These are phyloP conservation scores for Colletotrichum sp. DNA, from an alignment of 2,329 filamentous ascomycete species.

Conservation along the genomic window DNA sequence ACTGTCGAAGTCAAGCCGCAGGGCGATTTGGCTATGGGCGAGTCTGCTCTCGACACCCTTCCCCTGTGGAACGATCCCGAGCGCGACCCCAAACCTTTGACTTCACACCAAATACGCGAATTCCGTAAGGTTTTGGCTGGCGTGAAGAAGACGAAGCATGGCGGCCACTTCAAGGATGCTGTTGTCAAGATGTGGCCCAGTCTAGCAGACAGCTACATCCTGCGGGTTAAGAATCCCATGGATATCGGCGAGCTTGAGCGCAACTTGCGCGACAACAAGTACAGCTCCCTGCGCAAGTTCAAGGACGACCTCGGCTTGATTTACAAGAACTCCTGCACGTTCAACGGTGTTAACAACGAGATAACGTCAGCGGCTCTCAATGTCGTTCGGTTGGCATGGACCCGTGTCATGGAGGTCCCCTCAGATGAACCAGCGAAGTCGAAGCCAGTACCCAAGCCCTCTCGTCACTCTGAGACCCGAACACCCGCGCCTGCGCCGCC, in stretches of 20 bases:
- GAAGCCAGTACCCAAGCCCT: constrained; percentile 54
- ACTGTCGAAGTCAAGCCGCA: constrained; percentile 33
- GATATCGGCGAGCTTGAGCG: constrained; percentile 84
- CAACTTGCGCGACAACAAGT: constrained; percentile 73
- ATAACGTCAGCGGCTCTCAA: constrained; percentile 65
- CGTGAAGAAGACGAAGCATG: constrained; percentile 86
- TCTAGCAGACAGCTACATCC: constrained; percentile 75
- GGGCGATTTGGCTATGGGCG: constrained; percentile 21
- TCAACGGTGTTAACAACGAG: constrained; percentile 81
- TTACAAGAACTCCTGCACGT: constrained; percentile 77
- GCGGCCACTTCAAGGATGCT: constrained; percentile 76
- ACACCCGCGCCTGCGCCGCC: constrained; percentile 34
- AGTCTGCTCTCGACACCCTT: constrained; percentile 30
- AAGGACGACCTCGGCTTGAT: constrained; percentile 78
- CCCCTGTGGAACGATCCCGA: constrained; percentile 47
- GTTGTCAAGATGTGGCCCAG: constrained; percentile 78
- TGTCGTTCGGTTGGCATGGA: constrained; percentile 62
- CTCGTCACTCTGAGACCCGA: constrained; percentile 51
- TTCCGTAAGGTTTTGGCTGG: constrained; percentile 71
- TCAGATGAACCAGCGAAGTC: constrained; percentile 63
- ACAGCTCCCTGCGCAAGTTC: constrained; percentile 74
- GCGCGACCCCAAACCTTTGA: constrained; percentile 56
- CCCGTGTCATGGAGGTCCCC: constrained; percentile 48
- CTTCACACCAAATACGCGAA: constrained; percentile 64
- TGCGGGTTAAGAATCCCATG: constrained; percentile 77